Percentiles rank a stretch among this genome's conserved stretches.
Conservation (phyloP, 257 asterid species). For the Lycium barbarum region DNA sequence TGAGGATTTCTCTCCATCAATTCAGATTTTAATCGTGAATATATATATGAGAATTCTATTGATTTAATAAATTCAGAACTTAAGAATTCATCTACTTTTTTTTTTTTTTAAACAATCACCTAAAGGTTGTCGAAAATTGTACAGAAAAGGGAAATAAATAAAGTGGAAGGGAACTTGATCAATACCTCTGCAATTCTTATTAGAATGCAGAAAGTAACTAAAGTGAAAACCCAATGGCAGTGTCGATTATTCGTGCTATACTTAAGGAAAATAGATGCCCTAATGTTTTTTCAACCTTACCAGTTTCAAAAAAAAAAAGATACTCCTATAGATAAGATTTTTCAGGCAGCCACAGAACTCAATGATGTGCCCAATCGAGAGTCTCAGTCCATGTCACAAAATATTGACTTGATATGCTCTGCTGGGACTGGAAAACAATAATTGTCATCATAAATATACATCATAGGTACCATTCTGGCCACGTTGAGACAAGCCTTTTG, state of each 20-base stretch:
- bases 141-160: background rate
- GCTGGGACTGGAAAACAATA: conserved; percentile 36
- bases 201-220: background rate
- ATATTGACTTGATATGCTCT: conserved; percentile 24
- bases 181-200: background rate
- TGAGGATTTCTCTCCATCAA: conserved; percentile 15
- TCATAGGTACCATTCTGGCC: conserved; percentile 51
- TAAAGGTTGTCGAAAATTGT: background rate
- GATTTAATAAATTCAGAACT: background rate
- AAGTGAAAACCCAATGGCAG: background rate
- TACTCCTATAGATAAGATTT: background rate
- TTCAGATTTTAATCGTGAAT: background rate
- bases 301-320: no score
- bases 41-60: background rate
- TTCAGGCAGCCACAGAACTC: background rate
- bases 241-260: background rate
- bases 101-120: background rate
- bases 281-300: no score
- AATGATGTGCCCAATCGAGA: background rate
- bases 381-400: background rate
- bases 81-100: background rate
- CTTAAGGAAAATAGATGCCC: background rate
- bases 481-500: conserved; percentile 40
- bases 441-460: conserved; percentile 41
- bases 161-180: background rate